phyloP scores from a whole-genome alignment of 2,329 filamentous ascomycete species.

The Sporothrix pseudoabietina region DNA sequence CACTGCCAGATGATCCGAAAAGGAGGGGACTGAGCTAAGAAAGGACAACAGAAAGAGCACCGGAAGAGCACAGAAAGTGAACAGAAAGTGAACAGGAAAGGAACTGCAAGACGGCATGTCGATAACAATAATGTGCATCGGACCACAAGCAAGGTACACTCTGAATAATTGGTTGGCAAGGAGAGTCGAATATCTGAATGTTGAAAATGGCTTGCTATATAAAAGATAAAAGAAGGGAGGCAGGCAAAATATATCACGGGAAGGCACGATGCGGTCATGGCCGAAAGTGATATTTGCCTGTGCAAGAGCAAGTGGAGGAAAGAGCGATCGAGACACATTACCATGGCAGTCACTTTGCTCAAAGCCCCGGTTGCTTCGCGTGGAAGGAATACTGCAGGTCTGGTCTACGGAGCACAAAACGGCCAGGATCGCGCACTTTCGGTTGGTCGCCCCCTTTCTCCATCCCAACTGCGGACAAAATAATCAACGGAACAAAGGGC shows the following conservation, averaged over 20 bases:
- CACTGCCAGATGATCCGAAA: background rate
- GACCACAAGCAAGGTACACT: too few relatives aligned
- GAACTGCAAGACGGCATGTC: background rate
- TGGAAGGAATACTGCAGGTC: slow-evolving; percentile 1
- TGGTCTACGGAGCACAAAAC: slow-evolving; percentile 3
- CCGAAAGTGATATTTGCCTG: background rate
- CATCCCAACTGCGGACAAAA: background rate
- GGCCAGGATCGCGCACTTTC: slow-evolving; percentile 5
- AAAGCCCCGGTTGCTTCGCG: background rate
- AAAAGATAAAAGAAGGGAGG: background rate
- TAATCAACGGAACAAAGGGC: slow-evolving; percentile 19
- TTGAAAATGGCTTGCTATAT: background rate
- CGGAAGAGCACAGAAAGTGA: background rate
- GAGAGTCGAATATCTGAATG: background rate
- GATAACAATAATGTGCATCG: background rate
- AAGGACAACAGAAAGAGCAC: background rate
- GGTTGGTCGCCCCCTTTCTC: background rate
- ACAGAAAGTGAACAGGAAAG: background rate
- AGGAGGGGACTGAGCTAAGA: background rate
- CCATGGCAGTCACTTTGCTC: background rate
- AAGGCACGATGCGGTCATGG: background rate
- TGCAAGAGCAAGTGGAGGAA: background rate
- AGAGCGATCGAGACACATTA: background rate
- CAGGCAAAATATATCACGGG: slow-evolving; percentile 5
- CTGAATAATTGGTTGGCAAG: background rate